Conservation (phyloP, 2,329 filamentous ascomycete genomes). For the Pseudonectria buxi region DNA sequence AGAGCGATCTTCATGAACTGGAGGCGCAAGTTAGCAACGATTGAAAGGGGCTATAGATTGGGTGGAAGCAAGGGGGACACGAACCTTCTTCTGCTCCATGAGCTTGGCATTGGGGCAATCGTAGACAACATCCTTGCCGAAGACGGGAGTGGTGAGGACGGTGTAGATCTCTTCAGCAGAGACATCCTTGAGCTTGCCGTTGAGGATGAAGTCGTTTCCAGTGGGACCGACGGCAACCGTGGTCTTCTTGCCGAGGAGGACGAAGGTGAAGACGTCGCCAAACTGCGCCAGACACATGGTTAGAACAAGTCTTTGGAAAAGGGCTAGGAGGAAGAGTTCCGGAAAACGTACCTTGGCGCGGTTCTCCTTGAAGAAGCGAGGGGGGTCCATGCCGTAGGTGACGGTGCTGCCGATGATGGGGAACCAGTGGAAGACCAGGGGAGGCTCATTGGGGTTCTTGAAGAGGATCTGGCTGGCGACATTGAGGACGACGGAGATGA, state of each 20-base stretch:
- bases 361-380: conserved; percentile 72
- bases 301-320: not conserved
- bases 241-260: conserved; percentile 81
- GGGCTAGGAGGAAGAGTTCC: not conserved
- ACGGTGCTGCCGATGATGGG: conserved; percentile 85
- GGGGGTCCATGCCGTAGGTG: conserved; percentile 91
- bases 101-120: conserved; percentile 87
- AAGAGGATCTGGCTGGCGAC: conserved; percentile 72
- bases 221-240: conserved; percentile 76
- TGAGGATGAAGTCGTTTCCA: conserved; percentile 87
- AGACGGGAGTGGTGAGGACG: conserved; percentile 64
- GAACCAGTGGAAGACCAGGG: conserved; percentile 74
- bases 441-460: conserved; percentile 75
- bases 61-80: conserved; percentile 5
- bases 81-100: conserved; percentile 93
- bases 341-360: conserved; percentile 64
- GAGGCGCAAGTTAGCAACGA: conserved; percentile 9
- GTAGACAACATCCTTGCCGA: conserved; percentile 82
- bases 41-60: not conserved
- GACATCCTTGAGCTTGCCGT: conserved; percentile 83
- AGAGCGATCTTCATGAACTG: conserved; percentile 77
- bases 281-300: conserved; percentile 45
- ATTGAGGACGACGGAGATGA: conserved; percentile 64
- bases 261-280: conserved; percentile 84
- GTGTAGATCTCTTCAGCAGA: conserved; percentile 88